Percentiles rank a stretch among this genome's conserved stretches.
These are phyloP conservation scores for Boletus coccyginus DNA, from an alignment of 768 basidiomycete genomes.

Conservation along the genomic window DNA sequence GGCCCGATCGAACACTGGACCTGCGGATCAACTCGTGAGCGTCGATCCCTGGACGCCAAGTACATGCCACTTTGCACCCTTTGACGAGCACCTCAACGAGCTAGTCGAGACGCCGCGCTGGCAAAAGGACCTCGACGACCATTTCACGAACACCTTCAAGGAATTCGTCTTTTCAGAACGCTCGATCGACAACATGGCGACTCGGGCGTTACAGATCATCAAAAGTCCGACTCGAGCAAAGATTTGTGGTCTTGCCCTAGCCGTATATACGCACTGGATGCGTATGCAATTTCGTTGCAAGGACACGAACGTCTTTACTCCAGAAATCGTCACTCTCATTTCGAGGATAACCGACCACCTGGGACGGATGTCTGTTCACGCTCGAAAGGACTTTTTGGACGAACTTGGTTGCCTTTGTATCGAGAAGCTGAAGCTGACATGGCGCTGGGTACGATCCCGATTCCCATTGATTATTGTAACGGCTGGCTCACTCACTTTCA, in stretches of 20 bases:
- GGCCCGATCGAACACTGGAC: background rate
- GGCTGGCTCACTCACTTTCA: slow-evolving; percentile 1
- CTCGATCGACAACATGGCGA: slow-evolving; percentile 8
- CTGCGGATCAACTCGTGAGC: too few relatives aligned
- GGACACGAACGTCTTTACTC: slow-evolving; percentile 5
- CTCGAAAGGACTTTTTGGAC: slow-evolving; percentile 9
- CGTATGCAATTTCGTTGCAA: slow-evolving; percentile 11
- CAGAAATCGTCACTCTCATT: slow-evolving; percentile 7
- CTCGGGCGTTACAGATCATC: slow-evolving; percentile 8
- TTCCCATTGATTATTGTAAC: background rate
- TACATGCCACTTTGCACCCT: slow-evolving; percentile 8
- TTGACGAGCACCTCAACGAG: slow-evolving; percentile 4
- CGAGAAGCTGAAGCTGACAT: slow-evolving; percentile 11
- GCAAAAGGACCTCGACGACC: slow-evolving; percentile 14
- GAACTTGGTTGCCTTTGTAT: slow-evolving; percentile 10
- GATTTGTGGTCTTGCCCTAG: slow-evolving; percentile 9
- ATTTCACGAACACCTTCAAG: slow-evolving; percentile 14
- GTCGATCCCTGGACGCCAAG: background rate
- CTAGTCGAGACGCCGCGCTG: slow-evolving; percentile 1
- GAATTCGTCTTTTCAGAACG: slow-evolving; percentile 2
- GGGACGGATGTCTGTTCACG: slow-evolving; percentile 3
- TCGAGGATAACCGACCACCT: slow-evolving; percentile 5
- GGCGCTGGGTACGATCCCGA: slow-evolving; percentile 14
- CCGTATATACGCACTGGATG: slow-evolving; percentile 14
- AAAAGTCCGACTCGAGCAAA: slow-evolving; percentile 10